A percentile compares a stretch with the other conserved stretches of the same genome.
phyloP scores from a whole-genome alignment of 441 rosid genomes.

The Euphorbia neoarborescens region DNA sequence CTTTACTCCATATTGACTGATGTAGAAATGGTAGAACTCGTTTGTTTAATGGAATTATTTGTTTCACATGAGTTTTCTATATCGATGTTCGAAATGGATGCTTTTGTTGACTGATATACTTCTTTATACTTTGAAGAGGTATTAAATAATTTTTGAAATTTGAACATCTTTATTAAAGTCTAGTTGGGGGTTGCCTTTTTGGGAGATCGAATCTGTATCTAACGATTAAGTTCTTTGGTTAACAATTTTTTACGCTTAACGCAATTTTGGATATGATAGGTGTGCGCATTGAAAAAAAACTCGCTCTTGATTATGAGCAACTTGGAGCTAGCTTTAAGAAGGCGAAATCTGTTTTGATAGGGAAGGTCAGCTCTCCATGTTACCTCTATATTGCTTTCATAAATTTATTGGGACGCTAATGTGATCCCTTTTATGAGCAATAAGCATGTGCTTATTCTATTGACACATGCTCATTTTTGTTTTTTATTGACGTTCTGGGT shows the following conservation, averaged over 20 bases:
- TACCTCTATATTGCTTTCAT: not conserved
- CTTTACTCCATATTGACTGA: not conserved
- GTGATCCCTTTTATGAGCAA: not conserved
- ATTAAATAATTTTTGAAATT: not conserved
- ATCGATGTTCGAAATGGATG: not conserved
- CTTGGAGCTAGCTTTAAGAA: slow-evolving; percentile 85
- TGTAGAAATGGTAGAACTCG: not conserved
- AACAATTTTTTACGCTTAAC: not conserved
- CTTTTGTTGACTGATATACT: no score
- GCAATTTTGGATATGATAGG: slow-evolving; percentile 31
- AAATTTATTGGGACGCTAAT: not conserved
- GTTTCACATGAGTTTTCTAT: not conserved
- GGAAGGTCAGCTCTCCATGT: slow-evolving; percentile 47
- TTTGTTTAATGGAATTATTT: not conserved
- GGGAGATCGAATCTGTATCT: not conserved
- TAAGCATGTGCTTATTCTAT: no score
- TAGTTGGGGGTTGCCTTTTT: not conserved
- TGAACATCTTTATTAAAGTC: not conserved
- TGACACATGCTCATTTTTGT: no score
- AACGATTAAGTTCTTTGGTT: not conserved
- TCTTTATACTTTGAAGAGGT: not conserved
- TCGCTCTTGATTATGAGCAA: slow-evolving; percentile 88
- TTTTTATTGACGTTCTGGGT: no score
- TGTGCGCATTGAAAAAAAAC: slow-evolving; percentile 96
- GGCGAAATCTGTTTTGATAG: slow-evolving; percentile 76